phyloP scores from a whole-genome alignment of 1,284 basidiomycete genomes.

The Dichomitus squalens region DNA sequence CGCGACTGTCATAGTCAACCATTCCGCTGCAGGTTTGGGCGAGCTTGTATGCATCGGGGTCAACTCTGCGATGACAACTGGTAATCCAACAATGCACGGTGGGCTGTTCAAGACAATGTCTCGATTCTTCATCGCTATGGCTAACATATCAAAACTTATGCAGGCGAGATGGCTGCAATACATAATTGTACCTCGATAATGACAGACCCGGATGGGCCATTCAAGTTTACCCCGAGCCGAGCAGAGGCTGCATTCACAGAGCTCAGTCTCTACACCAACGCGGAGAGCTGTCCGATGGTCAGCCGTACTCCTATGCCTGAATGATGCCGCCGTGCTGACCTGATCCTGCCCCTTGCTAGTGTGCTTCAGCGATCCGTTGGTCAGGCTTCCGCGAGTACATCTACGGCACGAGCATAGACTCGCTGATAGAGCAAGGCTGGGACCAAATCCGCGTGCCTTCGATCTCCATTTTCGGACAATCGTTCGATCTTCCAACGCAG shows the following conservation, averaged over 20 bases:
- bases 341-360: not conserved
- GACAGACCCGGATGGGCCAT: constrained; percentile 17
- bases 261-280: constrained; percentile 21
- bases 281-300: constrained; percentile 23
- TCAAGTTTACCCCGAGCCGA: constrained; percentile 11
- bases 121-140: too few relatives aligned
- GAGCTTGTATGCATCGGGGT: constrained; percentile 21
- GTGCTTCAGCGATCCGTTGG: constrained; percentile 19
- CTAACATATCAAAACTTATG: too few relatives aligned
- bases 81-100: constrained; percentile 18
- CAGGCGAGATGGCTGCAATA: constrained; percentile 22
- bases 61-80: constrained; percentile 11
- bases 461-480: constrained; percentile 10
- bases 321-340: not conserved
- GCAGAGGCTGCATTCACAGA: constrained; percentile 13
- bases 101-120: not conserved
- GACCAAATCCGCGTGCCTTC: constrained; percentile 20
- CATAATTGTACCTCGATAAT: constrained; percentile 20
- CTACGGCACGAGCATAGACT: constrained; percentile 18
- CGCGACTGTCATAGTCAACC: constrained; percentile 22
- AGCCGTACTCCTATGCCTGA: not conserved
- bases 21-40: constrained; percentile 12
- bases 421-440: constrained; percentile 20
- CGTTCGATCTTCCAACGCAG: constrained; percentile 16
- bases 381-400: constrained; percentile 25